Percentiles rank a stretch among this genome's conserved stretches.
These are phyloP conservation scores for Torulaspora indica DNA, from an alignment of 805 yeast genomes.

Conservation along the genomic window DNA sequence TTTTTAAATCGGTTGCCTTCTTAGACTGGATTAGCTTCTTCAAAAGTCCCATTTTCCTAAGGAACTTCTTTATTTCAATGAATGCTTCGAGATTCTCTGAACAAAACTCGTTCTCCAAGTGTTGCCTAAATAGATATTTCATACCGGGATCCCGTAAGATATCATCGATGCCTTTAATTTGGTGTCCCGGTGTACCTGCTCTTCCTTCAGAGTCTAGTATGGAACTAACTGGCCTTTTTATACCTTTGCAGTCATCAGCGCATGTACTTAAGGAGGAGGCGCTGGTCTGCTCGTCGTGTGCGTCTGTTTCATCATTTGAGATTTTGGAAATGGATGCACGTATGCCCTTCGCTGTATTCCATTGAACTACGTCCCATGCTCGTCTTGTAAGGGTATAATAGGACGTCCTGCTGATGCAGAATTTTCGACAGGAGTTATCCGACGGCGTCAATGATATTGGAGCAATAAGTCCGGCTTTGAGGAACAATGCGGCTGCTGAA, in stretches of 20 bases:
- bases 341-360: conserved; percentile 18
- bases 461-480: conserved; percentile 44
- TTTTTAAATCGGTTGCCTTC: conserved; percentile 19
- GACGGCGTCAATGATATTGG: conserved; percentile 42
- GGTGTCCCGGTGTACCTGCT: conserved; percentile 1
- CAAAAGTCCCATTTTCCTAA: conserved; percentile 43
- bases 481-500: conserved; percentile 48
- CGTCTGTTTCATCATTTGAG: not conserved
- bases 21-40: conserved; percentile 38
- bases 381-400: conserved; percentile 42
- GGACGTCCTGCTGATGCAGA: conserved; percentile 38
- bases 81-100: conserved; percentile 74
- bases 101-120: conserved; percentile 60
- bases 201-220: not conserved
- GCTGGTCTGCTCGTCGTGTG: not conserved
- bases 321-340: conserved; percentile 4
- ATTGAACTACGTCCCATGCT: conserved; percentile 40
- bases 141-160: conserved; percentile 71
- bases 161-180: conserved; percentile 31
- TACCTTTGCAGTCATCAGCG: not conserved
- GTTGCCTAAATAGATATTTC: conserved; percentile 60
- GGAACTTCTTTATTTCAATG: conserved; percentile 51
- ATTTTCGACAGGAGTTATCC: conserved; percentile 25
- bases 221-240: conserved; percentile 4
- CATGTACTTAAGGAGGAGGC: not conserved